phyloP scores from a whole-genome alignment of 169 alveolate genomes.

The Plasmodium relictum region DNA sequence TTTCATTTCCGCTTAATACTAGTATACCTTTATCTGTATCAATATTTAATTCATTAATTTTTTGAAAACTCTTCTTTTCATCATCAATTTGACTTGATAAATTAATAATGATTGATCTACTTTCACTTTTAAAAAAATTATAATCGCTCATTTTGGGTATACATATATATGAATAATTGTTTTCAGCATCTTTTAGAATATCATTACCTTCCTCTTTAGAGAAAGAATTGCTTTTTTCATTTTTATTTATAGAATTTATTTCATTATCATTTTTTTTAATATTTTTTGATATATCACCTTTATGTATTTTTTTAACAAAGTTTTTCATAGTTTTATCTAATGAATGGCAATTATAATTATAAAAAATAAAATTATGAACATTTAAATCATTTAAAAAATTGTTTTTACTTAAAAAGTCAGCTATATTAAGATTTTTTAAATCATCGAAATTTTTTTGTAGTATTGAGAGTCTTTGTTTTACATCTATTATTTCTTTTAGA shows the following conservation, averaged over 20 bases:
- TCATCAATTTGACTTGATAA: constrained; percentile 14
- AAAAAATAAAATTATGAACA: constrained; percentile 16
- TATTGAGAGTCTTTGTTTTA: constrained; percentile 30
- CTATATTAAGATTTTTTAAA: constrained; percentile 46
- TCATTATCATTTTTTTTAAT: not conserved
- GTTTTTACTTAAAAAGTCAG: constrained; percentile 28
- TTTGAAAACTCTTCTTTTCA: constrained; percentile 15
- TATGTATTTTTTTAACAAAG: constrained; percentile 17
- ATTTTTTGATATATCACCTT: not conserved
- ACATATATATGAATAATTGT: constrained; percentile 32
- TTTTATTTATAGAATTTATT: not conserved
- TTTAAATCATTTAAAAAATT: constrained; percentile 32
- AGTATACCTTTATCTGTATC: constrained; percentile 68
- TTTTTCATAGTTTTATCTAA: constrained; percentile 20
- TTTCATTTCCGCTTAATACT: constrained; percentile 52
- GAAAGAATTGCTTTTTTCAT: not conserved
- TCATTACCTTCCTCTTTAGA: not conserved
- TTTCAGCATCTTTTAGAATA: not conserved
- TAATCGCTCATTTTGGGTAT: constrained; percentile 49
- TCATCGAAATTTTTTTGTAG: constrained; percentile 50
- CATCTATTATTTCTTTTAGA: constrained; percentile 57
- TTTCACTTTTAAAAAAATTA: constrained; percentile 27
- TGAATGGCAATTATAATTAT: constrained; percentile 24
- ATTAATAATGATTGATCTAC: constrained; percentile 43
- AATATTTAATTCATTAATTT: constrained; percentile 34